Conservation (phyloP, 352 stramenopile genomes). For the Pythium brassicae region DNA sequence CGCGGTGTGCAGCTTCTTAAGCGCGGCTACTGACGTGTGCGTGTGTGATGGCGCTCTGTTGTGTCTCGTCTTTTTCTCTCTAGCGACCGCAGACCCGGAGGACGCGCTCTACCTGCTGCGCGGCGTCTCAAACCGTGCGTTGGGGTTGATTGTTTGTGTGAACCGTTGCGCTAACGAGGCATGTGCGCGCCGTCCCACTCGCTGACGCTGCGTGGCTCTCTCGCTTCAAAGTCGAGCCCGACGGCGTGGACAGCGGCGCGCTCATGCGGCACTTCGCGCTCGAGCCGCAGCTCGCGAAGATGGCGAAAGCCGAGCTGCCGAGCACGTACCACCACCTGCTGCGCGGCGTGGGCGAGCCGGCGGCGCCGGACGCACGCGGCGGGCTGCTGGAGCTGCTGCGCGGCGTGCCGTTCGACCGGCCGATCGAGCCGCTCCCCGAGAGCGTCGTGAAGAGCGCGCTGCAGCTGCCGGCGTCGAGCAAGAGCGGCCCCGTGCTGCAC, state of each 20-base stretch:
- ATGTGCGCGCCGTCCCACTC: background rate
- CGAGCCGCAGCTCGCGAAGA: constrained; percentile 54
- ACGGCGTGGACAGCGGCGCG: constrained; percentile 53
- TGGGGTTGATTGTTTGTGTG: background rate
- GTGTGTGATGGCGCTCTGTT: background rate
- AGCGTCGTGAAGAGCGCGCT: constrained; percentile 67
- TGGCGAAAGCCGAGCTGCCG: constrained; percentile 51
- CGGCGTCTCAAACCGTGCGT: constrained; percentile 52
- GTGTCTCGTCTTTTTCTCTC: background rate
- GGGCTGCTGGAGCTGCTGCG: constrained; percentile 58
- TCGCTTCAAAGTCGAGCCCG: constrained; percentile 38
- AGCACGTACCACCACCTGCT: constrained; percentile 71
- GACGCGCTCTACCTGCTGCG: constrained; percentile 53
- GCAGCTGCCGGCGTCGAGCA: constrained; percentile 57
- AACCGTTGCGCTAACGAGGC: too few species aligned
- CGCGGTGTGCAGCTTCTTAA: too few species aligned
- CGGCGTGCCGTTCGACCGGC: constrained; percentile 72
- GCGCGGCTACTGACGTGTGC: background rate
- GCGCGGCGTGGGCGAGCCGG: constrained; percentile 52
- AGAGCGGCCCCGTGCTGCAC: constrained; percentile 51
- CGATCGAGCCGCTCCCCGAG: constrained; percentile 70
- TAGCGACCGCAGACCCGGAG: constrained; percentile 31
- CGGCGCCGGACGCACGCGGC: constrained; percentile 37
- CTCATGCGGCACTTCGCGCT: constrained; percentile 71
- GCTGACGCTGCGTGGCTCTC: background rate